Conservation (phyloP, 2,329 filamentous ascomycete genomes). For the Penicillium sp. region DNA sequence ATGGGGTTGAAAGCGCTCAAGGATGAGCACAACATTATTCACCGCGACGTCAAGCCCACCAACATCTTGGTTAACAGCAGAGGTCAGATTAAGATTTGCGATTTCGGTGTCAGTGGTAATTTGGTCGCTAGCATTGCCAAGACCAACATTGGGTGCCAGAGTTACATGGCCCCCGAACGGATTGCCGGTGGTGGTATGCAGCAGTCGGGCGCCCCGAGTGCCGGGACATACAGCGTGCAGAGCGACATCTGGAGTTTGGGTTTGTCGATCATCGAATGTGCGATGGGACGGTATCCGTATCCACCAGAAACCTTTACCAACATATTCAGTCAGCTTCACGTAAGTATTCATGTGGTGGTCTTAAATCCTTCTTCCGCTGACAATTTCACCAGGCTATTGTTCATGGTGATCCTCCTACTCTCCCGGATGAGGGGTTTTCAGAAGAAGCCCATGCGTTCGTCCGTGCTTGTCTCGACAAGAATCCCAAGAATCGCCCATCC, state of each 20-base stretch:
- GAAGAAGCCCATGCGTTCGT: slow-evolving; percentile 84
- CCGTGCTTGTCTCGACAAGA: slow-evolving; percentile 85
- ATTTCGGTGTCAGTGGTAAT: slow-evolving; percentile 97
- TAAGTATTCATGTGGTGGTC: slow-evolving; percentile 57
- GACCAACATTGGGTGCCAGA: slow-evolving; percentile 98
- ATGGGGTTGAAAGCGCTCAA: slow-evolving; percentile 92
- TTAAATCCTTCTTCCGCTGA: slow-evolving; percentile 7
- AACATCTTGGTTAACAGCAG: slow-evolving; percentile 90
- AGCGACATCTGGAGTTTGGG: slow-evolving; percentile 98
- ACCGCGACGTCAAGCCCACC: slow-evolving; percentile 98
- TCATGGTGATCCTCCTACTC: slow-evolving; percentile 88
- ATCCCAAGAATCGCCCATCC: slow-evolving; percentile 86
- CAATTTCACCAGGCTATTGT: slow-evolving; percentile 76
- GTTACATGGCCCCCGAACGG: slow-evolving; percentile 97
- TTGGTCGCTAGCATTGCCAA: slow-evolving; percentile 96
- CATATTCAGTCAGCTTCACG: slow-evolving; percentile 95
- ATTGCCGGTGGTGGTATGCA: slow-evolving; percentile 85
- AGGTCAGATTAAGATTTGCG: slow-evolving; percentile 96
- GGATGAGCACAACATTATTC: slow-evolving; percentile 98
- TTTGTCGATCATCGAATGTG: slow-evolving; percentile 92
- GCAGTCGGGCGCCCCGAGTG: slow-evolving; percentile 66
- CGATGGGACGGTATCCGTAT: slow-evolving; percentile 91
- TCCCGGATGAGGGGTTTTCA: slow-evolving; percentile 78
- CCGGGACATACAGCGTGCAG: slow-evolving; percentile 94
- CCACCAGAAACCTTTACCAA: slow-evolving; percentile 97